phyloP scores from a whole-genome alignment of 164 flowering plant species.

The Magnolia sinica region DNA sequence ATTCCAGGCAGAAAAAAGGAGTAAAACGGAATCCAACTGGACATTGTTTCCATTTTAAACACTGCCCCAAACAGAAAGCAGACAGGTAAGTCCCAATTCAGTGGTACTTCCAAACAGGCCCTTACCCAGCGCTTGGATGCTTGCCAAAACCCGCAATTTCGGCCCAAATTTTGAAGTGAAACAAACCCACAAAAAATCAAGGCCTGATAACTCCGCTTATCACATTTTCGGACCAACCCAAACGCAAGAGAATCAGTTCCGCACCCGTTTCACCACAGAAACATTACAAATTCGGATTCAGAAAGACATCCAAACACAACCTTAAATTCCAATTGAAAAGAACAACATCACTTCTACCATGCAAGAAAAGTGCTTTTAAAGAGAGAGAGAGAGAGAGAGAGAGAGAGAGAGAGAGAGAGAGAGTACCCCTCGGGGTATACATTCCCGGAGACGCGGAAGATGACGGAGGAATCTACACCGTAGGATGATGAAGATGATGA shows the following conservation, averaged over 20 bases:
- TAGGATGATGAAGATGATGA: neutral
- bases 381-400: neutral
- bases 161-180: neutral
- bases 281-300: neutral
- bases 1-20: no score
- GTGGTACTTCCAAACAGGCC: neutral
- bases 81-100: no score
- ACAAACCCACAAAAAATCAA: neutral
- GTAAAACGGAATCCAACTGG: no score
- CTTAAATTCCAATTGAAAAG: neutral
- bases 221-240: neutral
- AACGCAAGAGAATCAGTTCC: neutral
- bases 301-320: neutral
- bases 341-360: neutral
- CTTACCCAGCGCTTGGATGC: neutral
- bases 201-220: neutral
- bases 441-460: neutral
- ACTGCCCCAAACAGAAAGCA: no score
- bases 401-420: neutral
- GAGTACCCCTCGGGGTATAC: constrained; percentile 4
- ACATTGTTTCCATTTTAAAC: no score
- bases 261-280: no score
- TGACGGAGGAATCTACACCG: neutral
- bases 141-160: neutral
- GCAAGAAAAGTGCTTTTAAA: neutral